Evolutionary conservation across 2,329 filamentous ascomycete species (phyloP).

Genomic region (Metarhizium rileyi): DNA sequence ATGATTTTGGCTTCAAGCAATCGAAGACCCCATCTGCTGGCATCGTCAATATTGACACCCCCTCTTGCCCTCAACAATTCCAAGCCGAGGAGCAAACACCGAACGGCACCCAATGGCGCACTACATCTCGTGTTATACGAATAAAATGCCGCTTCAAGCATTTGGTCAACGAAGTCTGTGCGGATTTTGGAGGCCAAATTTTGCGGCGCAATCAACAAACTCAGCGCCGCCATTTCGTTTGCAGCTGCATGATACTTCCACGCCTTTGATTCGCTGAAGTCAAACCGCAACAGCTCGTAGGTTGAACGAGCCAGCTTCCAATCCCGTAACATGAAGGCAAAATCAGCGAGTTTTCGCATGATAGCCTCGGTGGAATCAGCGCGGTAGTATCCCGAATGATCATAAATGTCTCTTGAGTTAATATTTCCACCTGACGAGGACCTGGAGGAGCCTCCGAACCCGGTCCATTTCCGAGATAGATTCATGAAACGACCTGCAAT

Average conservation of each 20-base stretch:
- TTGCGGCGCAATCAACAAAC: constrained; percentile 68
- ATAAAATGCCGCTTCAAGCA: constrained; percentile 85
- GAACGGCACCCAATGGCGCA: constrained; percentile 68
- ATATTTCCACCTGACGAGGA: constrained; percentile 44
- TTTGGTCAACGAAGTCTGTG: constrained; percentile 71
- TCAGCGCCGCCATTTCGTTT: constrained; percentile 89
- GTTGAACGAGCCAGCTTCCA: constrained; percentile 88
- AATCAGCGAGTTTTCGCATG: constrained; percentile 89
- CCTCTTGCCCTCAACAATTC: constrained; percentile 78
- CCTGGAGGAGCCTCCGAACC: constrained; percentile 62
- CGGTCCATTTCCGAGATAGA: constrained; percentile 80
- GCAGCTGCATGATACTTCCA: constrained; percentile 92
- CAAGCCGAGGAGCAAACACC: constrained; percentile 64
- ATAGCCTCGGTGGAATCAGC: constrained; percentile 80
- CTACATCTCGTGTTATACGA: constrained; percentile 83
- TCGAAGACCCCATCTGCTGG: constrained; percentile 73
- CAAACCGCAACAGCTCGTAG: constrained; percentile 79
- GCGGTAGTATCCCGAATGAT: constrained; percentile 70
- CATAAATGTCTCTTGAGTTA: constrained; percentile 60
- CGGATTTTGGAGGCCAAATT: constrained; percentile 65
- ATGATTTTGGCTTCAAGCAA: constrained; percentile 71
- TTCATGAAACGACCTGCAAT: constrained; percentile 91
- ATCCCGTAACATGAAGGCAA: constrained; percentile 92
- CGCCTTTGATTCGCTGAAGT: constrained; percentile 91
- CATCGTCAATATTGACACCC: constrained; percentile 73